Base-by-base conservation (phyloP, 164 flowering plant genomes). In the Tinospora cordifolia region DNA sequence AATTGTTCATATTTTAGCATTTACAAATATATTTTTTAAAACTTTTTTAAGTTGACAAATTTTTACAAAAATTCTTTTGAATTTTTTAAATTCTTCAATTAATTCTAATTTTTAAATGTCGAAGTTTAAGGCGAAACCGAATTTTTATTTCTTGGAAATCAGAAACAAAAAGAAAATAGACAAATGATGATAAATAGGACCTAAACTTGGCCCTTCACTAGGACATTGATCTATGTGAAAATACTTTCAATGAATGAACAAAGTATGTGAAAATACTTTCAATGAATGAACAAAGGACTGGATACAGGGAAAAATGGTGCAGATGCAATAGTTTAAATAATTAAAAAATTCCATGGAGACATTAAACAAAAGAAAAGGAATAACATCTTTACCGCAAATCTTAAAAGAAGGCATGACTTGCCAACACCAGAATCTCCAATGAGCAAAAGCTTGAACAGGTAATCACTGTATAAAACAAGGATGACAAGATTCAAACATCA, bases 381-480 rank as follows among this genome's bases (percentile, higher is more conserved):
- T 40, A 8, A 11, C 21, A 65, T 26, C 58, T 58, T 70, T 79
- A 81, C 84, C 70, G 82, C 82, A 79, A 79, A 81, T 72, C 80
- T 75, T 68, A 79, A 62, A 21, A 81, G 78, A 71, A 81, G 80
- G 77, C 82, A 81, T 36, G 84, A 81, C 66, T 81, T 79, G 63
- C 84, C 83, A 66, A 81, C 83, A 26, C 81, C 83, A 74, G 83
- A 80, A 67, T 80, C 83, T 38, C 83, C 83, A 73, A 80, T 80
- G 44, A 80, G 81, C 81, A 80, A 69, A 41, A 81, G 83, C 79
- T 81, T 81, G 75, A 79, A 81, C 26, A 81, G 80, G 75, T 81
- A 81, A 46, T 81, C 84, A 51, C 84, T 79, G 79, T 66, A 78
- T 64, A 58, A 72, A 14, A 54, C 11, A 70, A 26, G 47, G 17